Conservation (phyloP, 192 early-diverging fungal species). For the Rhizoclosmatium sp. region DNA sequence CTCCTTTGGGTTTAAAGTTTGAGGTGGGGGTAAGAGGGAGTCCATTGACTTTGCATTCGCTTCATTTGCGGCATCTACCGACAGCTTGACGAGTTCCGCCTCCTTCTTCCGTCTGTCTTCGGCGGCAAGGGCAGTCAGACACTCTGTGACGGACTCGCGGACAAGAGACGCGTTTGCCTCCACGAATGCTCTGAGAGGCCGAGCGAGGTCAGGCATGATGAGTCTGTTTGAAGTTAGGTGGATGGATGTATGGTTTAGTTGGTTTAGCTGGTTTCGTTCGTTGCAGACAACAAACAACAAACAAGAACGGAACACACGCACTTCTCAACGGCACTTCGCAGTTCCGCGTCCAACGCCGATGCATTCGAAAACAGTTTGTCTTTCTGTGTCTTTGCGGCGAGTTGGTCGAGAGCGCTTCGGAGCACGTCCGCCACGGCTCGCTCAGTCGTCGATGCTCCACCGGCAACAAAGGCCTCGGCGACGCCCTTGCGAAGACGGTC, state of each 20-base stretch:
- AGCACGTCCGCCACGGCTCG: not conserved
- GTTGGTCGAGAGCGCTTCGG: no score
- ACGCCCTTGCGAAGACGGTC: not conserved
- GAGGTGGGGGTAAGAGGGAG: no score
- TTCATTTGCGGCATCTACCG: not conserved
- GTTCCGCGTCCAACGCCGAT: not conserved
- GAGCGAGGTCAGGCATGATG: not conserved
- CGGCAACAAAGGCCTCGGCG: not conserved
- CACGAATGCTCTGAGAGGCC: not conserved
- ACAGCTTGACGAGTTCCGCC: not conserved
- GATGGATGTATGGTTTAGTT: no score
- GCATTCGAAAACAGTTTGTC: not conserved
- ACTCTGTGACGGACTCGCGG: not conserved
- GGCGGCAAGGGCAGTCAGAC: not conserved
- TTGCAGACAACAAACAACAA: not conserved
- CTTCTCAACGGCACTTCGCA: not conserved
- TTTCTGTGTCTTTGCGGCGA: no score
- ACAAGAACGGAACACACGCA: not conserved
- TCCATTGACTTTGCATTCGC: not conserved
- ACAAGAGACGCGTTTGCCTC: not conserved
- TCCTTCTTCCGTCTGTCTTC: not conserved
- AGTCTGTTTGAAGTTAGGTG: no score
- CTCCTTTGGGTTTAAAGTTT: no score
- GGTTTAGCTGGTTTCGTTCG: not conserved
- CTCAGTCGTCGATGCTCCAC: not conserved